Base-by-base conservation (phyloP, 2,329 filamentous ascomycete genomes). In the Beauveria sp. region DNA sequence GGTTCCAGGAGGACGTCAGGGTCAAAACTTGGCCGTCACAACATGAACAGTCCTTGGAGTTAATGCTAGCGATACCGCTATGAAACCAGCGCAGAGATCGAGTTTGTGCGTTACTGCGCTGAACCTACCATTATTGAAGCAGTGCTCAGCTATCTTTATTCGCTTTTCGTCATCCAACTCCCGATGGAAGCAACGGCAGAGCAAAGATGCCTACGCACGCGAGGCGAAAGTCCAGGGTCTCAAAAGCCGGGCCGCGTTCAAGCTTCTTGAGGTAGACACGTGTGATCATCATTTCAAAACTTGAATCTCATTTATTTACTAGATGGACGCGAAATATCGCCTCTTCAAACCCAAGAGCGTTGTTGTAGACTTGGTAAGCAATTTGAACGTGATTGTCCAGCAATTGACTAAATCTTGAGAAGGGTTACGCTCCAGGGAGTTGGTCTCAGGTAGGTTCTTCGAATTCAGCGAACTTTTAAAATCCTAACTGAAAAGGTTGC, bases 201-300 rank as follows among this genome's bases (percentile, higher is more conserved):
- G 78, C 45, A 81, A 75, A 46, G 95, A 99, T 75, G 75, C 75
- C 20, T 96, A 86, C 71, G 84, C 88, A 0, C 84, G 84, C 61
- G 85, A 89, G 67, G 93, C 95, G 51, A 89, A 86, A 69, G 86
- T 96, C 2, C 82, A 89, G 66, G 88, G 88, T 0, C 77, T 97
- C 62, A 97, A 93, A 75, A 96, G 91, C 68, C 86, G 95, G 64
- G 95, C 95, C 28, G 95, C 93, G 0, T 97, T 95, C 74, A 99
- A 99, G 74, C 79, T 99, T 10, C 75, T 97, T 20, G 90, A 97
- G 80, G 91, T 91, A 71, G 38, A 69, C 12, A 12, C 9, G 10
- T 42, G 24, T 14, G 14, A 18, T 34, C 10, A 45, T 34, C 18
- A n/a, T 18, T 14, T 34, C 20, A 30, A 9, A 18, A n/a, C 8